These are phyloP conservation scores for Pholiota conissans DNA, from an alignment of 768 basidiomycete genomes.

Conservation along the genomic window DNA sequence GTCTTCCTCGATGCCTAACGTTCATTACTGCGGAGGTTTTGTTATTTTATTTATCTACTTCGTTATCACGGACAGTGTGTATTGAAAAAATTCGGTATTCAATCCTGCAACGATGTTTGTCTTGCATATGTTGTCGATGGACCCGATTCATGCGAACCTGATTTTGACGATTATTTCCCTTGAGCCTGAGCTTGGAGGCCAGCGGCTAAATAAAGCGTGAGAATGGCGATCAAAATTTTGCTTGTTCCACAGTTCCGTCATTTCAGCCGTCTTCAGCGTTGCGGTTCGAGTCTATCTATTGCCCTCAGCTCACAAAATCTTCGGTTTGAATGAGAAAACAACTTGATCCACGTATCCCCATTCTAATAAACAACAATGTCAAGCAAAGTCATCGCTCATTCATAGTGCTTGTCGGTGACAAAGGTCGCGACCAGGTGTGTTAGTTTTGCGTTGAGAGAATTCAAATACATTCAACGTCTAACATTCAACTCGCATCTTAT, in stretches of 20 bases:
- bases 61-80: too few species aligned
- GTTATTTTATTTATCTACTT: too few species aligned
- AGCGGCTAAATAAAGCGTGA: slow-evolving; percentile 2
- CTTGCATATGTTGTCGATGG: too few species aligned
- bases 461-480: background rate
- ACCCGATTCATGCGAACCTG: too few species aligned
- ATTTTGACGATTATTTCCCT: too few species aligned
- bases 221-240: slow-evolving; percentile 17
- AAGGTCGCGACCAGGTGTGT: slow-evolving; percentile 83
- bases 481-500: background rate
- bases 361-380: slow-evolving; percentile 91
- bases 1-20: too few species aligned
- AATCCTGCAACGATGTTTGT: too few species aligned
- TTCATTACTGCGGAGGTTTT: too few species aligned
- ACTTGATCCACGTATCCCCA: slow-evolving; percentile 90
- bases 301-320: background rate
- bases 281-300: background rate
- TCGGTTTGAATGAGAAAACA: slow-evolving; percentile 69
- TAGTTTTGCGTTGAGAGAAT: background rate
- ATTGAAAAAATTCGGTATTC: too few species aligned
- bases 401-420: slow-evolving; percentile 95
- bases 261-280: background rate
- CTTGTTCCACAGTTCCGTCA: background rate
- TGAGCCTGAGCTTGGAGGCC: too few species aligned
- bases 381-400: slow-evolving; percentile 92